These are phyloP conservation scores for Arachis monticola DNA, from an alignment of 331 rosid species.

Conservation along the genomic window DNA sequence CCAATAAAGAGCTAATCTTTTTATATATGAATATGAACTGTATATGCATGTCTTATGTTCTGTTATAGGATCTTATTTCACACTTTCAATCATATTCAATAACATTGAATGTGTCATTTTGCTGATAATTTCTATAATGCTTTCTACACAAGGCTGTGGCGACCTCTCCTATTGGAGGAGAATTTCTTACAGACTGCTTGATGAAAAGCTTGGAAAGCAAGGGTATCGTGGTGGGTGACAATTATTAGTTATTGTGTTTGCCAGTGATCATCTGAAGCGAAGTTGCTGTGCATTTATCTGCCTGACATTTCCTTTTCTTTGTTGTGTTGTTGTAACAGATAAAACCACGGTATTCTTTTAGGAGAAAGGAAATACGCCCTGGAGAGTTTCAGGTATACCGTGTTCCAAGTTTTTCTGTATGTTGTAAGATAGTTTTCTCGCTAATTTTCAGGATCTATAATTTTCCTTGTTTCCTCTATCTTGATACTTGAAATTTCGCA, in stretches of 20 bases:
- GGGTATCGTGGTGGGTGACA: constrained; percentile 76
- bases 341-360: constrained; percentile 91
- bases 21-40: constrained; percentile 7
- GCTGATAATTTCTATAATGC: constrained; percentile 30
- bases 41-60: constrained; percentile 21
- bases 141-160: constrained; percentile 76
- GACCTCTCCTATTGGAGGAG: constrained; percentile 96
- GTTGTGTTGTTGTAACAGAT: constrained; percentile 53
- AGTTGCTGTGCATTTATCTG: constrained; percentile 29
- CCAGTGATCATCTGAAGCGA: constrained; percentile 21
- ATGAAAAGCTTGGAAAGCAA: constrained; percentile 97
- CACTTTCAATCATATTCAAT: constrained; percentile 12
- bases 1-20: constrained; percentile 17
- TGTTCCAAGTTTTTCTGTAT: constrained; percentile 33
- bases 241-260: constrained; percentile 16
- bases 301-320: constrained; percentile 9
- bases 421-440: not conserved
- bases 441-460: not conserved
- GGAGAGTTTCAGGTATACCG: constrained; percentile 94
- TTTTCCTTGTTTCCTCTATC: not conserved
- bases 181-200: constrained; percentile 95
- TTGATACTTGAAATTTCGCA: constrained; percentile 1
- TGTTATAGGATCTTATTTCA: constrained; percentile 24
- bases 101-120: constrained; percentile 13
- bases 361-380: constrained; percentile 92